These are phyloP conservation scores for Encephalitozoon hellem DNA, from an alignment of 371 early-diverging fungal species.

Conservation along the genomic window DNA sequence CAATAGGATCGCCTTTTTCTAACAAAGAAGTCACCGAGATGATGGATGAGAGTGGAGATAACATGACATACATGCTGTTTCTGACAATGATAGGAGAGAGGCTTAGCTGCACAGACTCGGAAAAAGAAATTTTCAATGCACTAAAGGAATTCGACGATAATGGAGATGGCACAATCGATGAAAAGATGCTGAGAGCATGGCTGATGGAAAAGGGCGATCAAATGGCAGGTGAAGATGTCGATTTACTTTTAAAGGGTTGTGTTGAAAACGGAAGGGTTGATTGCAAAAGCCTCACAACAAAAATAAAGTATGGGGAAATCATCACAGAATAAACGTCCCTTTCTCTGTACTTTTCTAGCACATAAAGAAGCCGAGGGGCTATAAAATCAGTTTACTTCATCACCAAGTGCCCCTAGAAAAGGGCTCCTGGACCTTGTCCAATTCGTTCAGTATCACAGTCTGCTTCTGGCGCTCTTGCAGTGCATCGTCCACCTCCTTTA, in stretches of 20 bases:
- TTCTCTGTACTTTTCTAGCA: not conserved
- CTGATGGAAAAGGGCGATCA: conserved; percentile 72
- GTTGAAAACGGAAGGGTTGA: conserved; percentile 30
- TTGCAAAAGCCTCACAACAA: conserved; percentile 23
- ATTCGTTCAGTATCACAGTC: conserved; percentile 12
- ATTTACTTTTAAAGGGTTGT: conserved; percentile 40
- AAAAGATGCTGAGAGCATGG: conserved; percentile 69
- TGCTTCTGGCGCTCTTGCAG: conserved; percentile 29
- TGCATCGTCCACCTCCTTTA: conserved; percentile 4
- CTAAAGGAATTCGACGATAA: conserved; percentile 75
- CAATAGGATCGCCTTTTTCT: conserved; percentile 67
- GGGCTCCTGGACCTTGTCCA: conserved; percentile 14
- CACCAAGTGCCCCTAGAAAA: not conserved
- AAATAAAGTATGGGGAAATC: conserved; percentile 55
- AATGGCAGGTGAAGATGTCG: conserved; percentile 75
- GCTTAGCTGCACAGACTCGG: conserved; percentile 73
- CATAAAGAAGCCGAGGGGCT: not conserved
- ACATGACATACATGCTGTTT: conserved; percentile 79
- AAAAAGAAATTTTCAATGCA: conserved; percentile 71
- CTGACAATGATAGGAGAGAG: conserved; percentile 83
- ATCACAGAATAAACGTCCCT: conserved; percentile 17
- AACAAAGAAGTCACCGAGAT: conserved; percentile 75
- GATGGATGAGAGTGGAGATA: conserved; percentile 73
- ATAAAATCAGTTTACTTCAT: not conserved
- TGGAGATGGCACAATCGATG: conserved; percentile 70